Base-by-base conservation (phyloP, 805 yeast species). In the Ogataea nakhonphanomensis region DNA sequence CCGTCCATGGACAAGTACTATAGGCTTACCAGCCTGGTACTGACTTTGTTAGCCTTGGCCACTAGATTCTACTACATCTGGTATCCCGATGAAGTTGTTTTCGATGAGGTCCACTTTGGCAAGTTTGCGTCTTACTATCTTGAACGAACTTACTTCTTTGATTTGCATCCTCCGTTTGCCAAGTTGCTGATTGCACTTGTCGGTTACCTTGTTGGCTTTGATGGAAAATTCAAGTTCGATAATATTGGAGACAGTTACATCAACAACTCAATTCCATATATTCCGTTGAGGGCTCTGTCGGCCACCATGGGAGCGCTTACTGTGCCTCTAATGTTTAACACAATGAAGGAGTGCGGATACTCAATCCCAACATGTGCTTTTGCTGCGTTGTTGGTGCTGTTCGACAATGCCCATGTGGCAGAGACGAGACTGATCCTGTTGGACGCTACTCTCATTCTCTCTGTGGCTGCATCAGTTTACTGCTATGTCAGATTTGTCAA, bases 101-200 rank as follows among this genome's bases (percentile, higher is more conserved):
- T 85, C 53, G 95, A 85, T 64, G 95, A 85, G 58, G 93, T 84
- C 14, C 95, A 85, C 61, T 85, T 85, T 55, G 95, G 95, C 26
- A 84, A 84, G 55, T 84, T 84, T 61, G 91, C 91, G 7, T 77
- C 88, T 1, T 83, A 84, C 64, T 91, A 91, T 63, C 66, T 91
- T 44, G 85, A 91, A 63, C 74, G 96, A 47, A 84, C 96, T 0
- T 93, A 86, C 63, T 93, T 88, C 63, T 93, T 93, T 57, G 99
- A 93, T 65, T 79, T 93, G 37, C 99, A 93, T 66, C 99, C 99
- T 8, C 99, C 99, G 15, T 87, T 93, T 64, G 99, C 96, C 39
- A 93, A 93, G 62, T 71, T 93, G 61, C 71, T 90, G 51, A 87
- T 91, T 64, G 98, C 98, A 0, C 73, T 81, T 43, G 87, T 83